A percentile compares a stretch with the other conserved stretches of the same genome.
Evolutionary conservation across 257 asterid species (phyloP).

Genomic region (Nicotiana undulata): DNA sequence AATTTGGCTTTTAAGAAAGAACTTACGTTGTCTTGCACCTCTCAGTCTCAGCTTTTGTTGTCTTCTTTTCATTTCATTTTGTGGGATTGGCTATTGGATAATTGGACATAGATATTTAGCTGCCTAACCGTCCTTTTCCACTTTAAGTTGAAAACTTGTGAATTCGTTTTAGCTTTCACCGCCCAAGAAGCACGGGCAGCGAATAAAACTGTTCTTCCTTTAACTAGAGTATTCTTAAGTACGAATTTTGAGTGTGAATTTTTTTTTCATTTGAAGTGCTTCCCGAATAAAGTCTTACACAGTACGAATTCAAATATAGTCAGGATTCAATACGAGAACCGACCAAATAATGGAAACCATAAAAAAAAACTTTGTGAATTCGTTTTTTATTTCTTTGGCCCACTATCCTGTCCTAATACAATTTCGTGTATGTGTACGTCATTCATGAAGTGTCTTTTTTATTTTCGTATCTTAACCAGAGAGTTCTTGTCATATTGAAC

Average conservation of each 20-base stretch:
- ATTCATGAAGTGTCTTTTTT: not conserved
- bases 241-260: too few species aligned
- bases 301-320: too few species aligned
- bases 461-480: not conserved
- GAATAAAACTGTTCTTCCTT: accelerated
- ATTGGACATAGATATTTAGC: not conserved
- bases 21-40: not conserved
- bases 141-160: not conserved
- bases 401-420: not conserved
- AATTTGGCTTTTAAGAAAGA: not conserved
- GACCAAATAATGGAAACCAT: too few species aligned
- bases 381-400: not conserved
- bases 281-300: too few species aligned
- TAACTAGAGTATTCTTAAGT: too few species aligned
- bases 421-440: not conserved
- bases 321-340: too few species aligned
- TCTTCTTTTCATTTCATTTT: not conserved
- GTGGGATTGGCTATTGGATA: not conserved
- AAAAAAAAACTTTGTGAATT: too few species aligned
- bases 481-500: not conserved
- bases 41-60: not conserved
- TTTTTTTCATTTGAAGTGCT: accelerated
- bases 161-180: too few species aligned
- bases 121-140: not conserved
- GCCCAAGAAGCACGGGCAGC: too few species aligned